A percentile compares a stretch with the other conserved stretches of the same genome.
Conservation (phyloP, 768 basidiomycete species). For the Clitopilus hobsonii region DNA sequence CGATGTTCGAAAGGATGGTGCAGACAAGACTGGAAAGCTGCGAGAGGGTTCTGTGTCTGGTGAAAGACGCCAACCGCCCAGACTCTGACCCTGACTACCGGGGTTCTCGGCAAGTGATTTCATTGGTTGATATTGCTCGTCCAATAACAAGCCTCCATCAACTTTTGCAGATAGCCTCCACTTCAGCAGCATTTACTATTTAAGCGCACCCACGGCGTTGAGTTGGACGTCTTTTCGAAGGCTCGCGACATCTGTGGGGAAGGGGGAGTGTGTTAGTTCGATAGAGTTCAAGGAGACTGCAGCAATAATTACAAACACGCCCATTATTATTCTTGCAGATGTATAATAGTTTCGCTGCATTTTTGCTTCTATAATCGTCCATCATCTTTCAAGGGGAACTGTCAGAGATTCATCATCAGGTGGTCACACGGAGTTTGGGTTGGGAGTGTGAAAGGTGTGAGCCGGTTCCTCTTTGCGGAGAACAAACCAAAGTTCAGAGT, state of each 20-base stretch:
- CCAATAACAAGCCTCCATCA: background rate
- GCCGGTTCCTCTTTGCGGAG: background rate
- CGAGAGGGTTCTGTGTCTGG: constrained; percentile 56
- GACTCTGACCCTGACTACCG: constrained; percentile 18
- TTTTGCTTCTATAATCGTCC: background rate
- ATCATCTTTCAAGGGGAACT: background rate
- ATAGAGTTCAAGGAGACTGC: background rate
- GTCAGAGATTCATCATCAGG: background rate
- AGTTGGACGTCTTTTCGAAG: background rate
- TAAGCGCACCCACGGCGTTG: background rate
- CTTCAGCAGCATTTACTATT: background rate
- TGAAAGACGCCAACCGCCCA: constrained; percentile 38
- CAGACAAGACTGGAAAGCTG: constrained; percentile 76
- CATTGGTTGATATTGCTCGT: background rate
- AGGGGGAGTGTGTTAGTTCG: background rate
- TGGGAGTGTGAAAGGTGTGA: background rate
- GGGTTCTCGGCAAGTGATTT: constrained; percentile 5
- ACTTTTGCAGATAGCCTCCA: background rate
- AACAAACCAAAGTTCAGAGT: background rate
- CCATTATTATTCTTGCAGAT: background rate
- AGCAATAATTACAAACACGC: background rate
- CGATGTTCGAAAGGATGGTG: constrained; percentile 69
- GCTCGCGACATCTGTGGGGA: too few relatives aligned
- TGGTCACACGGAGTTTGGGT: background rate
- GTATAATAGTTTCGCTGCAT: background rate